Evolutionary conservation across 208 protist species (phyloP), one percentile per base, ranked within the genome.

Genomic region (Sergeia podlipaevii): DNA sequence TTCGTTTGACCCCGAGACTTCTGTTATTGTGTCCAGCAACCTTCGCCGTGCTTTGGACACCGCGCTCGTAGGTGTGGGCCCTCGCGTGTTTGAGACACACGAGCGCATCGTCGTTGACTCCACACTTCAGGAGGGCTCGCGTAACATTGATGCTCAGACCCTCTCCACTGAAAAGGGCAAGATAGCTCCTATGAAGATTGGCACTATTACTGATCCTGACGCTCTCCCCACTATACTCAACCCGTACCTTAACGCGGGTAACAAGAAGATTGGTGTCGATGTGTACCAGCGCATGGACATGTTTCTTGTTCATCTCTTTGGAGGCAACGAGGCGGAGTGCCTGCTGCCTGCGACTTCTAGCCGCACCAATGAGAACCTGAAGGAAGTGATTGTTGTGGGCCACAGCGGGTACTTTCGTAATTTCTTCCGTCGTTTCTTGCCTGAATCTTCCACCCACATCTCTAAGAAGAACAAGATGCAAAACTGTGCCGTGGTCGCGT

Each of bases 81-180:
- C 74, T 5, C 76, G 89, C 7, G 67, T 95, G 28, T 54, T 60
- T 8, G 52, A 61, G 38, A 91, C 85, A 13, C 39, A 60, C 18
- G 89, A 96, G 74, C 72, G 57, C 32, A 84, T 97, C 43, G 45
- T 90, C 33, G 61, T 97, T 27, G 79, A 92, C 65, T 95, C 92
- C 5, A 65, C 77, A 0, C 59, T 95, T 37, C 92, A 97, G 73
- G 89, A 96, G 60, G 89, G 87, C 36, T 89, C 84, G 26, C 77
- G 85, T 55, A 96, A 96, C 66, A 80, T 95, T n/a, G 91, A 97
- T 61, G 84, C 91, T 18, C 89, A 95, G 41, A 82, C 74, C 33
- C 59, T 97, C 42, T 92, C 88, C 21, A 84, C 77, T 1, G 84
- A 90, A 57, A 50, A 36, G 4, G 70, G 80, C 13, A 90, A 84